Evolutionary conservation across 345 rosid species (phyloP).

Genomic region (Citrus sp.): DNA sequence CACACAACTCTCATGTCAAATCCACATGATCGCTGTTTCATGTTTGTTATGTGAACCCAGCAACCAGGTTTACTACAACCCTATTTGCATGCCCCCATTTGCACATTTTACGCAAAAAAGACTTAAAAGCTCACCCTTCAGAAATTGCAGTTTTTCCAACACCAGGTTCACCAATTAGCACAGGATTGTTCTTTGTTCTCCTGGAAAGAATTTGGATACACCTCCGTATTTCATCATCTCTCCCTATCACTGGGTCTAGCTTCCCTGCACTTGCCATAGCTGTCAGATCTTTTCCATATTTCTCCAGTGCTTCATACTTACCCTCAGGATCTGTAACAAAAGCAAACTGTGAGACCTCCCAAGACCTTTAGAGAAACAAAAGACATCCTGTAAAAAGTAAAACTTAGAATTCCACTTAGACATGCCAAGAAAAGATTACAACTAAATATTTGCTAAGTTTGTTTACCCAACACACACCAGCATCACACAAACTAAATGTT

Average conservation of each 20-base stretch:
- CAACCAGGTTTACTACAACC: neutral
- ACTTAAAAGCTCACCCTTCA: slow-evolving; percentile 65
- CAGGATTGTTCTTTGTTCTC: slow-evolving; percentile 99
- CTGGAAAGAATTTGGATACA: slow-evolving; percentile 98
- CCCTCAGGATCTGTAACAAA: slow-evolving; percentile 85
- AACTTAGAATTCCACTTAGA: neutral
- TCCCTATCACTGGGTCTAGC: slow-evolving; percentile 96
- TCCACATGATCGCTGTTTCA: neutral
- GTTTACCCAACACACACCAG: neutral
- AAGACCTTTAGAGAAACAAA: neutral
- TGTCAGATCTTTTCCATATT: slow-evolving; percentile 95
- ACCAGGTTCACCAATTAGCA: slow-evolving; percentile 97
- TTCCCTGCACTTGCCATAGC: slow-evolving; percentile 97
- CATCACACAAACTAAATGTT: neutral
- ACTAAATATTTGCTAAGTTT: neutral
- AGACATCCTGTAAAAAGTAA: neutral
- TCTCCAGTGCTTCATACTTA: slow-evolving; percentile 92
- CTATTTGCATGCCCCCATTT: slow-evolving; percentile 2
- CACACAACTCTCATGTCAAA: neutral
- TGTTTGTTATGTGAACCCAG: neutral
- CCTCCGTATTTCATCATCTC: slow-evolving; percentile 99
- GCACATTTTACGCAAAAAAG: neutral
- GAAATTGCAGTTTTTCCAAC: slow-evolving; percentile 99
- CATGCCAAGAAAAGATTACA: neutral
- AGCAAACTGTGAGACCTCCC: slow-evolving; percentile 11